Base-by-base conservation (phyloP, 352 stramenopile genomes). In the Phytophthora uliginosa region DNA sequence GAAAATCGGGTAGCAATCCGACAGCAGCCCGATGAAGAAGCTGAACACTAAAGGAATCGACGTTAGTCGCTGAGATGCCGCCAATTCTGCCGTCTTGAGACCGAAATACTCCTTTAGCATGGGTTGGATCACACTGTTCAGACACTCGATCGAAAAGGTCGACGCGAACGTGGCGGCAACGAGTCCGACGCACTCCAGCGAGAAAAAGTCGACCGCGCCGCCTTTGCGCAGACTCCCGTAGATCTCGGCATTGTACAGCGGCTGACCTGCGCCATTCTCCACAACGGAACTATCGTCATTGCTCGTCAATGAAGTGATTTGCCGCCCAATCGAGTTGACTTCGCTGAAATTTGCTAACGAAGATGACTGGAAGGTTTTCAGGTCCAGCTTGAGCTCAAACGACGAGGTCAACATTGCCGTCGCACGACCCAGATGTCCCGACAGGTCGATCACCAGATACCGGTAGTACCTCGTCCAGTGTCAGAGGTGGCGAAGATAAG, bases 1-100 rank as follows among this genome's bases (percentile, higher is more conserved):
- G 51, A 81, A 72, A 60, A 97, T 91, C 15, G 91, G 91, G 57
- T 91, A 88, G 56, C 75, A 93, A 68, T 97, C 91, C 12, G 78
- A 88, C 10, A 97, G 33, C 33, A 96, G 72, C 15, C 90, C 93
- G 48, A 96, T 81, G n/a, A 97, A 65, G 28, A 97, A 88, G 72
- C 92, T 94, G 51, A 92, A 81, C 0, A 73, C 78, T 69, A 88
- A 84, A 9, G 90, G 90, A 10, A 97, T 71, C 26, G 86, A 66
- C 0, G 89, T 73, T 13, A 85, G 28, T 13, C 77, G 74, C 24
- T 77, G 47, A 0, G 73, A 64, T 9, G 76, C 59, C 2, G 57
- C 65, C 4, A 73, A 45, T 66, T 85, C 54, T 2, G 42, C 26
- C 7, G 42, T 13, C 26, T 70, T 75, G 15, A 86, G 51, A 0